Evolutionary conservation across 2,329 filamentous ascomycete genomes (phyloP).

Genomic region (Aspergillus brunneoviolaceus): DNA sequence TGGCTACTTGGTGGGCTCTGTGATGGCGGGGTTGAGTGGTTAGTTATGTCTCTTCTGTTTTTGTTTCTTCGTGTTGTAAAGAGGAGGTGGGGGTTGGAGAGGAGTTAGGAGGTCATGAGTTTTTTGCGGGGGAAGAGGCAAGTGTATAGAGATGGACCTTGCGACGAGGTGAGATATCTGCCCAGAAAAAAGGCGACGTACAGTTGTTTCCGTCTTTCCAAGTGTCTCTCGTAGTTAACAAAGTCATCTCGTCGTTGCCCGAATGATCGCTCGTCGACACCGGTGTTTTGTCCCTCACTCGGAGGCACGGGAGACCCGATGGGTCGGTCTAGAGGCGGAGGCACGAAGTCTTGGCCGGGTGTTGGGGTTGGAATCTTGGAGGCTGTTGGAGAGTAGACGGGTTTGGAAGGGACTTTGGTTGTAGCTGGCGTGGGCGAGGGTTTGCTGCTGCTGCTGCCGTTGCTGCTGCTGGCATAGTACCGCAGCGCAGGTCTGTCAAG

Average conservation of each 20-base stretch:
- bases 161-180: too few relatives aligned
- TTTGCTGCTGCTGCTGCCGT: constrained; percentile 2
- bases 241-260: constrained; percentile 75
- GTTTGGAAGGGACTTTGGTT: constrained; percentile 27
- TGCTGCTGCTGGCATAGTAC: constrained; percentile 30
- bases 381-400: constrained; percentile 25
- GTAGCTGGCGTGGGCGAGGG: constrained; percentile 12
- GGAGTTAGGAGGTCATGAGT: background rate
- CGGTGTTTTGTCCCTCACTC: constrained; percentile 75
- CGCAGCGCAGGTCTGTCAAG: constrained; percentile 26
- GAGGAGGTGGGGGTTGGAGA: background rate
- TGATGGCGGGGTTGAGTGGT: constrained; percentile 5
- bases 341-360: constrained; percentile 48
- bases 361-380: constrained; percentile 13
- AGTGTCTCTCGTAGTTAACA: constrained; percentile 79
- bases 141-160: too few relatives aligned
- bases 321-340: constrained; percentile 63
- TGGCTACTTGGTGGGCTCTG: constrained; percentile 72
- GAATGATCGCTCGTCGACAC: constrained; percentile 66
- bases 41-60: background rate
- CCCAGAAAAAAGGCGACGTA: constrained; percentile 42
- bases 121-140: background rate
- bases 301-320: constrained; percentile 80
- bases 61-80: background rate
- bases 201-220: constrained; percentile 73